Conservation (phyloP, 1,284 basidiomycete genomes). For the Apiotrichum mycotoxinovorans region DNA sequence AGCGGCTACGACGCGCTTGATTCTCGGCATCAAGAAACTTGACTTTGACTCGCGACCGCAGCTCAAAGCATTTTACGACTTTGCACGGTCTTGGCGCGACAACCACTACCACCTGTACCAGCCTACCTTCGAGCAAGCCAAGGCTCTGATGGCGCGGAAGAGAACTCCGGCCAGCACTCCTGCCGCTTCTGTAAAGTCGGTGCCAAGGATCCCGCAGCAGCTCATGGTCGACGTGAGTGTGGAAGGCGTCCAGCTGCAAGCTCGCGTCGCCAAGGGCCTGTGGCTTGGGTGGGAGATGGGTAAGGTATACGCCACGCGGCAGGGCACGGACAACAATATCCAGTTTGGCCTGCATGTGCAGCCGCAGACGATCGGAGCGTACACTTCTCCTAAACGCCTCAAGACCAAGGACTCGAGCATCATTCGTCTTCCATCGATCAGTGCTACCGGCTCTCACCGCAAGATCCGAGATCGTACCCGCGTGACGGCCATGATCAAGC, state of each 20-base stretch:
- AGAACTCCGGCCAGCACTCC: background rate
- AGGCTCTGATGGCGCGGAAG: background rate
- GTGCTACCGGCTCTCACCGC: constrained; percentile 19
- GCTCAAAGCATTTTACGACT: constrained; percentile 36
- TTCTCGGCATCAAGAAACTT: constrained; percentile 23
- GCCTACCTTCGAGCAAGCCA: constrained; percentile 20
- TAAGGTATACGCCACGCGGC: constrained; percentile 26
- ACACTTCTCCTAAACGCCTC: constrained; percentile 27
- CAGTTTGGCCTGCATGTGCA: constrained; percentile 33
- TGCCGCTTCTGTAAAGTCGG: background rate
- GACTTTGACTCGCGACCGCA: constrained; percentile 39
- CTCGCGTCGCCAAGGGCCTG: constrained; percentile 36
- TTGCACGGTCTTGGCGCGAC: constrained; percentile 36
- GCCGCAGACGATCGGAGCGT: constrained; percentile 39
- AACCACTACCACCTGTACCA: constrained; percentile 33
- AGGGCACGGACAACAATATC: constrained; percentile 18
- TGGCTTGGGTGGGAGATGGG: constrained; percentile 46
- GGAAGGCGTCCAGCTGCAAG: constrained; percentile 23
- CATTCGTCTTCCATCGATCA: constrained; percentile 27
- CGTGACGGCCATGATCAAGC: constrained; percentile 29
- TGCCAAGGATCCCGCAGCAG: background rate
- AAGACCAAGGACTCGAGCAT: constrained; percentile 30
- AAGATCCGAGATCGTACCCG: constrained; percentile 2
- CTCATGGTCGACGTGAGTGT: constrained; percentile 31
- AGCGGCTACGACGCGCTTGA: constrained; percentile 6